Base-by-base conservation (phyloP, 2,329 filamentous ascomycete genomes). In the Ciborinia camelliae region DNA sequence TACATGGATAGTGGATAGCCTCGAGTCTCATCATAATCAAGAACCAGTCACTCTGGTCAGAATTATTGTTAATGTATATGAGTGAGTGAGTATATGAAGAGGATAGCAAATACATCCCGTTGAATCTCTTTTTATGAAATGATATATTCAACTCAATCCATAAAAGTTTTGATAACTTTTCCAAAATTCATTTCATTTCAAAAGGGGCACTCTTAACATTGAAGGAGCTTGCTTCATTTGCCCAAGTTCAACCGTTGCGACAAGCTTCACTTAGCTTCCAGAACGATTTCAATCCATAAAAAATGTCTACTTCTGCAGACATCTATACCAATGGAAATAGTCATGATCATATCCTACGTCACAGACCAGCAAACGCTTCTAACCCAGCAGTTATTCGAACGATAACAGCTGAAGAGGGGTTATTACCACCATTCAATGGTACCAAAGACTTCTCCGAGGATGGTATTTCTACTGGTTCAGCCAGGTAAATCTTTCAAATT, bases 291-390 rank as follows among this genome's bases (percentile, higher is more conserved):
- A 51, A 30, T n/a, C 32, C 55, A 37, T 20, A 61, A 65, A 69
- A 50, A 10, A 75, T 74, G 73, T 74, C 74, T 53, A 71, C 73
- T 18, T 72, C 72, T 37, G 57, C 72, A 61, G 71, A 74, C 41
- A 45, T 71, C 5, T 65, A 69, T 28, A 43, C 65, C 8, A 73
- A 72, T 54, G 71, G 67, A 5, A 67, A 73, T 65, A 48, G 68
- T 48, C 71, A 75, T 70, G 70, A 73, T 37, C 67, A 73, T 67
- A 73, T 74, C n/a, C 68, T 75, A 23, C 72, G 73, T 52, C 71
- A 72, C 55, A 68, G 73, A 59, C 69, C 72, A 41, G 53, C 71
- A 20, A 73, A 73, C 45, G 66, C 71, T 7, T 55, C 62, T 12
- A 73, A 75, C 54, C 70, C 69, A 53, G 67, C 60, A 30, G 68